Base-by-base conservation (phyloP, 768 basidiomycete genomes). In the Russula earlei region DNA sequence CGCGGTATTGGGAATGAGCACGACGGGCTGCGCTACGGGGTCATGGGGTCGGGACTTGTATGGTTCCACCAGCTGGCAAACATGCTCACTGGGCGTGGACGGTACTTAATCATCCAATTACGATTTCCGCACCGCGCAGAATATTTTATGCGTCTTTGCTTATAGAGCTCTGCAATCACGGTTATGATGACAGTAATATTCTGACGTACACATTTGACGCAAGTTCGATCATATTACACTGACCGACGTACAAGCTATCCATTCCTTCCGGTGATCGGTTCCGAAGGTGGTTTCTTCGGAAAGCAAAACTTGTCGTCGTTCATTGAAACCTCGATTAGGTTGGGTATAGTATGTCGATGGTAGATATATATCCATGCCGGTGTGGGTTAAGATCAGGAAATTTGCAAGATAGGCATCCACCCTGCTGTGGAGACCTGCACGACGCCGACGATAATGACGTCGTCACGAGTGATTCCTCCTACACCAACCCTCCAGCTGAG, bases 1-100 rank as follows among this genome's bases (percentile, higher is more conserved):
- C 82, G 47, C 72, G 87, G 61, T 91, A 85, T 63, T 91, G 87
- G 87, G 88, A 91, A 71, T 90, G 61, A 38, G 27, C 34, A n/a
- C n/a, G 11, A 36, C 10, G 33, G 50, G 50, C 22, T 46, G 43
- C 22, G 19, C 11, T 15, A 27, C 12, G 14, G 37, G 19, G 36
- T 38, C 24, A 11, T 15, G 4, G 17, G 24, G 12, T 40, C 47
- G 4, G 25, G 53, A n/a, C 11, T 54, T 12, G 31, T 36, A n/a
- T n/a, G n/a, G n/a, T n/a, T n/a, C n/a, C n/a, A n/a, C n/a, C n/a
- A n/a, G n/a, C n/a, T n/a, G n/a, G n/a, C n/a, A n/a, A 5, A 15
- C 4, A 12, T 1, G 29, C 50, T 19, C 15, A 34, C 29, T 43
- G 41, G 40, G 19, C 15, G 15, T 20, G 11, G 34, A 25, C 47